Base-by-base conservation (phyloP, 1,284 basidiomycete species). In the Sporisorium iseilematis-ciliati region DNA sequence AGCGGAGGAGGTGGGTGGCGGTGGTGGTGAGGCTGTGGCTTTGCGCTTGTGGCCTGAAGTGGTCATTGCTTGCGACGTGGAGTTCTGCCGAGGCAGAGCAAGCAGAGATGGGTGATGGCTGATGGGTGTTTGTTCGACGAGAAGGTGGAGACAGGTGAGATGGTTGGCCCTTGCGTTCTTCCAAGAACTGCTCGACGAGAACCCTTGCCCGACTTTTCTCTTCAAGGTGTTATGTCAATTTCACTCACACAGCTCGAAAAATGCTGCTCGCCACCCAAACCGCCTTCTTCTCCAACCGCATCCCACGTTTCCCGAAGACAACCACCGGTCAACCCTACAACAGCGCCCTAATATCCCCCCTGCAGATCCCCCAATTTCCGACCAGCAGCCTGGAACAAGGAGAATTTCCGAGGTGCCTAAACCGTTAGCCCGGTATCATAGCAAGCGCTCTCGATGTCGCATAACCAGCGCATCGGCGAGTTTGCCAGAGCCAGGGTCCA, bases 21-120 rank as follows among this genome's bases (percentile, higher is more conserved):
- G 55, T 4, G 35, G 51, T n/a, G 68, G 55, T 4, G 62, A 50
- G n/a, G 55, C 40, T 12, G 55, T 51, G 2, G 68, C 62, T 29
- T 70, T 70, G 12, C 61, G 42, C 50, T 70, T 70, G 38, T 20
- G 16, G 18, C 21, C 18, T 3, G 67, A 54, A 61, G 63, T 70
- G 23, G 6, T 54, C 10, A 5, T n/a, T 18, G 43, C 7, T 23
- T 11, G 43, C 21, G 6, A 14, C 16, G 16, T 38, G 35, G 35
- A 21, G 49, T 51, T 21, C 20, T 48, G 20, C 2, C 10, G 29
- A 31, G 53, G 33, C 18, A 26, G 41, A 54, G 40, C 41, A 33
- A 33, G 33, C 33, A 8, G 33, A 33, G n/a, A 33, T 16, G 14
- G 16, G 38, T 20, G 4, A 21, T 16, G 14, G 40, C n/a, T 25